Conservation (phyloP, 140 eudicot species). For the Bidens hawaiensis region DNA sequence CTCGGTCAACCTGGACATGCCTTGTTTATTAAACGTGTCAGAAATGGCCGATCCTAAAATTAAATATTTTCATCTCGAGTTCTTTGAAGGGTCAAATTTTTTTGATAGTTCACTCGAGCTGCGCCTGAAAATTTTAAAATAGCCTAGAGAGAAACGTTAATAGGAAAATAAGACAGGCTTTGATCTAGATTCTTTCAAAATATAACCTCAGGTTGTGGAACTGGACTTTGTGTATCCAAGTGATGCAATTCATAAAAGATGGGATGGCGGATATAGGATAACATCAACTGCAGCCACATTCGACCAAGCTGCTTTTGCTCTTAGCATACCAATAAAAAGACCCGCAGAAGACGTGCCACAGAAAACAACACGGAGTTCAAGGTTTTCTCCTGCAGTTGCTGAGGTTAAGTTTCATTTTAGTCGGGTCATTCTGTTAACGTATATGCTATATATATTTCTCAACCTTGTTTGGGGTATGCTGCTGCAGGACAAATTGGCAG, state of each 20-base stretch:
- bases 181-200: not conserved
- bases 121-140: too few species aligned
- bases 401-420: slow-evolving; percentile 36
- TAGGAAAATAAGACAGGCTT: not conserved
- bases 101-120: not conserved
- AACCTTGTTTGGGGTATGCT: not conserved
- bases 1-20: too few species aligned
- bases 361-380: slow-evolving; percentile 64
- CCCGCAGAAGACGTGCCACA: slow-evolving; percentile 52
- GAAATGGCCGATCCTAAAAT: too few species aligned
- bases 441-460: not conserved
- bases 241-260: slow-evolving; percentile 82
- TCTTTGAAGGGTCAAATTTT: not conserved
- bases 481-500: slow-evolving; percentile 88
- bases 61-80: too few species aligned
- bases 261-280: slow-evolving; percentile 84
- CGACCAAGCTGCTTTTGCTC: slow-evolving; percentile 83
- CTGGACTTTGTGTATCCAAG: slow-evolving; percentile 82
- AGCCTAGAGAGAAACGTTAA: too few species aligned
- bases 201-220: slow-evolving; percentile 64
- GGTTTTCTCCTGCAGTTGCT: slow-evolving; percentile 78
- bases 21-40: too few species aligned
- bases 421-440: not conserved
- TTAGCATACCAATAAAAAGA: slow-evolving; percentile 65
- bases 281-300: slow-evolving; percentile 73